Evolutionary conservation across 768 basidiomycete species (phyloP).

Genomic region (Postia placenta): DNA sequence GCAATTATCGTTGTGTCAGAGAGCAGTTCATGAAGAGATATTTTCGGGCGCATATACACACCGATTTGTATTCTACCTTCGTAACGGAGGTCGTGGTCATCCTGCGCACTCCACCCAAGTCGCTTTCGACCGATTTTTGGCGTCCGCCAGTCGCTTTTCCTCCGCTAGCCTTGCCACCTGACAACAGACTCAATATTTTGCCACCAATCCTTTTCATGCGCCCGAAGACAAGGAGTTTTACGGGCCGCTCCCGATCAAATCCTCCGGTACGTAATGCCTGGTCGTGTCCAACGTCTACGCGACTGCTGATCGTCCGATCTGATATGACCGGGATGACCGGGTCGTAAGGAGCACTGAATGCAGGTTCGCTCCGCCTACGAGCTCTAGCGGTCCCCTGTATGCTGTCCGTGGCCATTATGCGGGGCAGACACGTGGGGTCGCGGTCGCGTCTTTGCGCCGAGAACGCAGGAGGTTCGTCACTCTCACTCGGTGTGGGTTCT

Average conservation of each 20-base stretch:
- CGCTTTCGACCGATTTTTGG: slow-evolving; percentile 8
- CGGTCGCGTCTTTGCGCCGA: no score
- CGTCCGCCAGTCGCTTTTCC: slow-evolving; percentile 12
- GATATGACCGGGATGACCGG: not conserved
- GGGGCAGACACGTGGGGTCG: no score
- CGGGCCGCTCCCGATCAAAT: not conserved
- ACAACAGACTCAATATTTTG: slow-evolving; percentile 10
- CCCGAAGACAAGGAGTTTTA: slow-evolving; percentile 8
- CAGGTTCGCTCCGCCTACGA: not conserved
- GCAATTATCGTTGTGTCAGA: not conserved
- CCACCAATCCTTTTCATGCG: slow-evolving; percentile 13
- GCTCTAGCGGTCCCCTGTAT: not conserved
- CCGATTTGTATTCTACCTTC: slow-evolving; percentile 19
- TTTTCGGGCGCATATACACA: slow-evolving; percentile 6
- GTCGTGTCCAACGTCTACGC: slow-evolving; percentile 10
- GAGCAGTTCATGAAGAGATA: not conserved
- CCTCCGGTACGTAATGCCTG: not conserved
- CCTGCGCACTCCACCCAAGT: slow-evolving; percentile 14
- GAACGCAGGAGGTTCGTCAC: not conserved
- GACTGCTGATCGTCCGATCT: slow-evolving; percentile 6
- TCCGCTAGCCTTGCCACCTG: not conserved
- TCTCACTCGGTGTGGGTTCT: no score
- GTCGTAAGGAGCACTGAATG: not conserved
- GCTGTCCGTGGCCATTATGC: not conserved
- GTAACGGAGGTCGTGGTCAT: slow-evolving; percentile 18